Base-by-base conservation (phyloP, 768 basidiomycete genomes). In the Pulveroboletus sp. region DNA sequence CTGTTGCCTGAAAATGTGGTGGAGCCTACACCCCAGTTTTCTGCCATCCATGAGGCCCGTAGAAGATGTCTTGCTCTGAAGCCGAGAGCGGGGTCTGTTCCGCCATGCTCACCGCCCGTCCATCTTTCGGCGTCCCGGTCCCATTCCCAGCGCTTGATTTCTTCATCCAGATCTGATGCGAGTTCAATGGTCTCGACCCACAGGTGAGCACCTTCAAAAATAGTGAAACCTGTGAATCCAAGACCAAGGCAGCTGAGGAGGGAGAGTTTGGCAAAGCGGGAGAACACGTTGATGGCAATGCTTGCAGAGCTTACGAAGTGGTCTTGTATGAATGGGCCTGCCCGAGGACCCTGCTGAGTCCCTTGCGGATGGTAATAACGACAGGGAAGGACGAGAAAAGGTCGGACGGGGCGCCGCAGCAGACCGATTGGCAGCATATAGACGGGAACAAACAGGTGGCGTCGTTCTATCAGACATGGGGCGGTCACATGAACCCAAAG, bases 1-100 rank as follows among this genome's bases (percentile, higher is more conserved):
- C 65, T 69, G 17, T 61, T 67, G 33, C 65, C 67, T 8, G 61
- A 60, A 45, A 67, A 62, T n/a, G 71, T 61, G 46, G 70, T 69
- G 24, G 75, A 66, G 7, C 77, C 78, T 9, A 72, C 70, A 15
- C 80, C 81, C 83, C 86, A 86, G 54, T 85, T 71, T 50, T 79
- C 75, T 0, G 80, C 79, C 69, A 84, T 81, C 86, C 86, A 90
- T 11, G 87, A 85, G 28, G 77, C 76, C 31, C 87, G 81, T 1
- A 85, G 67, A 37, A 77, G 74, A 62, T 85, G 81, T 26, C 84
- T 71, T 18, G 75, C 85, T 57, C 69, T 72, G 60, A 78, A 74
- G 3, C 85, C 83, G 8, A 89, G 69, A n/a, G 69, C 77, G 5
- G 83, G 75, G 63, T 89, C 85, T n/a, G 87, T 89, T 41, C 87